These are phyloP conservation scores for Kwoniella newhampshirensis DNA, from an alignment of 768 basidiomycete genomes.

Conservation along the genomic window DNA sequence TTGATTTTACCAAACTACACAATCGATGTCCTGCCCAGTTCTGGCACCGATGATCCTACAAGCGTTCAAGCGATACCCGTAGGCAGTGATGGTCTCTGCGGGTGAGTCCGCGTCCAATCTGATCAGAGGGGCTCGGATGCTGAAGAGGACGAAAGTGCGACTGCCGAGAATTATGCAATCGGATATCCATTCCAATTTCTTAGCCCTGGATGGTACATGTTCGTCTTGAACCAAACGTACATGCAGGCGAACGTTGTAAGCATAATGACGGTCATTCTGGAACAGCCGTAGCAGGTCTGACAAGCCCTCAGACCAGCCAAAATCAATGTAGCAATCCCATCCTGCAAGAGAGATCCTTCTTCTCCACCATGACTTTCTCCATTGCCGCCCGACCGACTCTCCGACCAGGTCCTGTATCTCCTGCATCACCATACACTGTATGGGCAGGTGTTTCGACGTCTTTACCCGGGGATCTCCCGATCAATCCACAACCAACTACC, in stretches of 20 bases:
- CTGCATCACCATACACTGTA: slow-evolving; percentile 39
- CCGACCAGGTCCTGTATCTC: slow-evolving; percentile 20
- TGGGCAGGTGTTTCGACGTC: slow-evolving; percentile 31
- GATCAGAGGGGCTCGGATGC: slow-evolving; percentile 2
- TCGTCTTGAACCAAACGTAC: slow-evolving; percentile 51
- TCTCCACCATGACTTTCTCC: slow-evolving; percentile 43
- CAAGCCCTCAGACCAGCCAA: slow-evolving; percentile 12
- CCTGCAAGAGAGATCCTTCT: slow-evolving; percentile 39
- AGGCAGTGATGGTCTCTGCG: slow-evolving; percentile 40
- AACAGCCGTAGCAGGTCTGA: too few relatives aligned
- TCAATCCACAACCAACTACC: slow-evolving; percentile 31
- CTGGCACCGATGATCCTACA: slow-evolving; percentile 28
- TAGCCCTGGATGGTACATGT: slow-evolving; percentile 50
- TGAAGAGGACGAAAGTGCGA: slow-evolving; percentile 23
- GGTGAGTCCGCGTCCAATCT: slow-evolving; percentile 22
- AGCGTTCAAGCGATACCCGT: slow-evolving; percentile 21
- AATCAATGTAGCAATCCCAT: slow-evolving; percentile 26
- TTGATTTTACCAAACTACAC: slow-evolving; percentile 48
- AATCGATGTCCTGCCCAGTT: slow-evolving; percentile 41
- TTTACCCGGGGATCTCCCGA: slow-evolving; percentile 36
- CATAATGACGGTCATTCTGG: background rate
- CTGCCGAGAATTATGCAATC: slow-evolving; percentile 30
- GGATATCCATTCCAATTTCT: slow-evolving; percentile 42
- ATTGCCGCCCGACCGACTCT: slow-evolving; percentile 38
- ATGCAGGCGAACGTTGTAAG: slow-evolving; percentile 46